A percentile compares a stretch with the other conserved stretches of the same genome.
These are phyloP conservation scores for Ustilago shanxiensis DNA, from an alignment of 1,284 basidiomycete species.

Conservation along the genomic window DNA sequence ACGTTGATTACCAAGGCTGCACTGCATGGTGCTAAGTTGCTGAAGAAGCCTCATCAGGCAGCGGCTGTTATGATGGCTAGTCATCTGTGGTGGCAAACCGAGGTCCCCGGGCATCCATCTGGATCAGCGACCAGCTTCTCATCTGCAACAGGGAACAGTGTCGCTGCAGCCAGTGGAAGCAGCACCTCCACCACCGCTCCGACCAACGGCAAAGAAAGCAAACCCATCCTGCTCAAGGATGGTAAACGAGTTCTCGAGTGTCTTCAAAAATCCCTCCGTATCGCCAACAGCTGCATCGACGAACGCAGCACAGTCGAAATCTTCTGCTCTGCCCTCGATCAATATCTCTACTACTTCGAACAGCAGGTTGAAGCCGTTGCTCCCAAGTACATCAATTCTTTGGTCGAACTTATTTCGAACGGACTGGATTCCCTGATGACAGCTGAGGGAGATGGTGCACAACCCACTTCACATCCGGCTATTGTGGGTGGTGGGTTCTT, in stretches of 20 bases:
- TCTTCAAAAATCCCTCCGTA: constrained; percentile 67
- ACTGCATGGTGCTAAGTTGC: constrained; percentile 66
- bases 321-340: constrained; percentile 66
- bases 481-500: constrained; percentile 76
- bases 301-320: constrained; percentile 67
- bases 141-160: constrained; percentile 42
- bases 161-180: constrained; percentile 29
- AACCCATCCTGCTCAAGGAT: constrained; percentile 58
- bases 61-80: constrained; percentile 69
- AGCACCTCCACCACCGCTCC: constrained; percentile 6
- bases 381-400: constrained; percentile 66
- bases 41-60: constrained; percentile 69
- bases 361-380: constrained; percentile 66
- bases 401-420: constrained; percentile 66
- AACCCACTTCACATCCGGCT: constrained; percentile 28
- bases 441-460: constrained; percentile 28
- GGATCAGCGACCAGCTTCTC: constrained; percentile 28
- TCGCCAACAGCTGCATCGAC: constrained; percentile 69
- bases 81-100: constrained; percentile 69
- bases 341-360: constrained; percentile 70
- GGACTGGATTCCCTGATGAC: constrained; percentile 56
- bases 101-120: constrained; percentile 42
- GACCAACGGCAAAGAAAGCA: constrained; percentile 34
- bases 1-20: constrained; percentile 68
- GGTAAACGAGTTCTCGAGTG: constrained; percentile 69